Percentiles rank a stretch among this genome's conserved stretches.
Evolutionary conservation across 805 yeast genomes (phyloP).

Genomic region (Pichia nanzhaoensis): DNA sequence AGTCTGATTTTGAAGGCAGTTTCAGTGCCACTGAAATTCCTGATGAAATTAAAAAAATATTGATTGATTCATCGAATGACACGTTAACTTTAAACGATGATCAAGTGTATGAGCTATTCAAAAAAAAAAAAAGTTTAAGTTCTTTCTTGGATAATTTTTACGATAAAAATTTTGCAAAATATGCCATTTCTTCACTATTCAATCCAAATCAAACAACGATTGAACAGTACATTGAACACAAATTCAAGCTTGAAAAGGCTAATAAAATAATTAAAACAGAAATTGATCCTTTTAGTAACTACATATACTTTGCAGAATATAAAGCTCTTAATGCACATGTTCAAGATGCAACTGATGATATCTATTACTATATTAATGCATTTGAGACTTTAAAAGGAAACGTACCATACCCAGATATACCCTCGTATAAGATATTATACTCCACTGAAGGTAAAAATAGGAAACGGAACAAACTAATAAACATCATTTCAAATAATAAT

Average conservation of each 20-base stretch:
- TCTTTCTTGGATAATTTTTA: conserved; percentile 10
- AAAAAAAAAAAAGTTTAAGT: conserved; percentile 10
- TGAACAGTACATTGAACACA: not conserved
- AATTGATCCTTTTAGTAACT: conserved; percentile 29
- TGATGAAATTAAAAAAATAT: not conserved
- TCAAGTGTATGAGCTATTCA: conserved; percentile 13
- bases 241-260: not conserved
- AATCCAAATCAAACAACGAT: conserved; percentile 4
- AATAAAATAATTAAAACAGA: conserved; percentile 19
- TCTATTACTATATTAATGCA: conserved; percentile 38
- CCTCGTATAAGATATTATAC: conserved; percentile 46
- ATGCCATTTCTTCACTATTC: conserved; percentile 3
- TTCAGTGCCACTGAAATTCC: not conserved
- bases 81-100: conserved; percentile 17
- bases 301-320: conserved; percentile 39
- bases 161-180: conserved; percentile 2
- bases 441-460: conserved; percentile 64
- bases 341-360: conserved; percentile 63
- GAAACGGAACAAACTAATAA: conserved; percentile 53
- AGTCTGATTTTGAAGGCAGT: not conserved
- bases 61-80: conserved; percentile 3
- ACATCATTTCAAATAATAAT: conserved; percentile 21
- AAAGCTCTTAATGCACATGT: conserved; percentile 44
- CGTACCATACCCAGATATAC: conserved; percentile 17
- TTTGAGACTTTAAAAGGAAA: conserved; percentile 43